A percentile compares a stretch with the other conserved stretches of the same genome.
Conservation (phyloP, 345 rosid species). For the Firmiana major region DNA sequence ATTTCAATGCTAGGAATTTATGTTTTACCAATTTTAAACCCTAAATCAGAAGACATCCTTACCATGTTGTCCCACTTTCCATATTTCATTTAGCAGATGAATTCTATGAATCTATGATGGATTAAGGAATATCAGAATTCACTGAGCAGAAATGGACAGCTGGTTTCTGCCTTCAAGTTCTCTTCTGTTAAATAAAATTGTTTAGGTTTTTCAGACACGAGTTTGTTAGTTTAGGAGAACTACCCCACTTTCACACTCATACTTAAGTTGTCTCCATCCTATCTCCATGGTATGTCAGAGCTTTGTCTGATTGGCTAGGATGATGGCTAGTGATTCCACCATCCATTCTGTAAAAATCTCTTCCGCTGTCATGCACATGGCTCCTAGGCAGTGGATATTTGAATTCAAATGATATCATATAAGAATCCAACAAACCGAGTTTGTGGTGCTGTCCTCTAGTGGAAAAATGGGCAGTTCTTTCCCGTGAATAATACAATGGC, state of each 20-base stretch:
- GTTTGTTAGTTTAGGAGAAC: not conserved
- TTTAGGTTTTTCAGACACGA: not conserved
- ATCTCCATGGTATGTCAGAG: not conserved
- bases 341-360: not conserved
- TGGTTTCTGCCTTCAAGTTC: not conserved
- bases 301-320: not conserved
- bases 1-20: too few relatives aligned
- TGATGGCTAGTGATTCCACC: not conserved
- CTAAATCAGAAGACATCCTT: too few relatives aligned
- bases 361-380: slow-evolving; percentile 1
- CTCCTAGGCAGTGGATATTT: not conserved
- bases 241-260: not conserved
- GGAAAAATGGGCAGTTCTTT: not conserved
- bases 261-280: not conserved
- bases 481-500: slow-evolving; percentile 4
- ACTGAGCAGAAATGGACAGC: not conserved
- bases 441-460: slow-evolving; percentile 1
- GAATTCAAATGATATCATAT: not conserved
- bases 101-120: not conserved
- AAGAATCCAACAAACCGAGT: slow-evolving; percentile 14
- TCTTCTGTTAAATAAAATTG: too few relatives aligned
- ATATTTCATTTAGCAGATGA: too few relatives aligned
- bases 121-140: not conserved
- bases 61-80: too few relatives aligned
- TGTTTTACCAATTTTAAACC: too few relatives aligned